Evolutionary conservation across 192 early-diverging fungal genomes (phyloP).

Genomic region (Glomus cerebriforme): DNA sequence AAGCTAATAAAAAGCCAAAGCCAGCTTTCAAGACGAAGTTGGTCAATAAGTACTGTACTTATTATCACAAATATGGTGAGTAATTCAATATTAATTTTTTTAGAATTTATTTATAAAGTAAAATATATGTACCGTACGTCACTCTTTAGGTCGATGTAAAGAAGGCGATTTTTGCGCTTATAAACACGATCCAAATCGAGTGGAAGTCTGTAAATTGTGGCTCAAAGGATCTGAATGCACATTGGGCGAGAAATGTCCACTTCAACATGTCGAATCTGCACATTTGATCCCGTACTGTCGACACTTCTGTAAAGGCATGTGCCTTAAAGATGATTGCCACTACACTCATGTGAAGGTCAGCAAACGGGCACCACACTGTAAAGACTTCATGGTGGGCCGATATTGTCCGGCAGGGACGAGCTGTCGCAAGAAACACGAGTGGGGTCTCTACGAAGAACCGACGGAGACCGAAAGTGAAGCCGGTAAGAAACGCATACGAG

Average conservation of each 20-base stretch:
- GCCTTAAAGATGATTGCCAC: constrained; percentile 2
- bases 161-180: constrained; percentile 14
- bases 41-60: background rate
- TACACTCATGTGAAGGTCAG: constrained; percentile 26
- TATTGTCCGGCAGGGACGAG: constrained; percentile 5
- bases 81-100: background rate
- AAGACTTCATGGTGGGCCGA: background rate
- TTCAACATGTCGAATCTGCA: constrained; percentile 5
- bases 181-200: background rate
- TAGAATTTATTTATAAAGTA: background rate
- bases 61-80: constrained; percentile 10
- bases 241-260: background rate
- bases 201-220: constrained; percentile 14
- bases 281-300: constrained; percentile 17
- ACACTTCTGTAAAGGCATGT: constrained; percentile 7
- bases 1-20: background rate
- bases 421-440: constrained; percentile 19
- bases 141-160: constrained; percentile 16
- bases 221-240: background rate
- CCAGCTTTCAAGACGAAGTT: background rate
- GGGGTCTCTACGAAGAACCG: background rate
- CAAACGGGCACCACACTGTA: background rate
- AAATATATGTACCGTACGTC: background rate
- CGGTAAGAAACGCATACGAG: background rate
- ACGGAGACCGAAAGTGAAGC: background rate